These are phyloP conservation scores for Basidiobolus meristosporus DNA, from an alignment of 371 early-diverging fungal species.

Conservation along the genomic window DNA sequence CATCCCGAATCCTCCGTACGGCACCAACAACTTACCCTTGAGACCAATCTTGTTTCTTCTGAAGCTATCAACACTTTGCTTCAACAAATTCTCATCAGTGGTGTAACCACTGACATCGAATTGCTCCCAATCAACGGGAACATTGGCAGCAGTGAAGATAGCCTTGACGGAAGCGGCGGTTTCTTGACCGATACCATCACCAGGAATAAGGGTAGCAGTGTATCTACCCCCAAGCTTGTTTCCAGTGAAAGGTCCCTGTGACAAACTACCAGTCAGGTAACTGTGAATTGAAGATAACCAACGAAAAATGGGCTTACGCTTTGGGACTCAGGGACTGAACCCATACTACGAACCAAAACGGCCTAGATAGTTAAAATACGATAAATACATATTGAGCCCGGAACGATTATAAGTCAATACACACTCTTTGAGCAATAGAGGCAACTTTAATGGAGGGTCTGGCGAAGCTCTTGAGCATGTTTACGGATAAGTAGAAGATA, in stretches of 20 bases:
- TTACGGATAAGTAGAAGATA: too few relatives aligned
- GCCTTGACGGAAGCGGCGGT: slow-evolving; percentile 75
- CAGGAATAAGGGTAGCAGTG: slow-evolving; percentile 92
- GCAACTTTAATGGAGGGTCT: too few relatives aligned
- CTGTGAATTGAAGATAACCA: not conserved
- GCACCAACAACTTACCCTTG: slow-evolving; percentile 44
- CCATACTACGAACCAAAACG: too few relatives aligned
- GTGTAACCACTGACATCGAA: slow-evolving; percentile 82
- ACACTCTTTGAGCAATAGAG: too few relatives aligned
- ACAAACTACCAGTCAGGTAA: not conserved
- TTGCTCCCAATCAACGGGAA: slow-evolving; percentile 89
- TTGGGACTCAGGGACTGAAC: too few relatives aligned
- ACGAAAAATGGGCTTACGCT: not conserved
- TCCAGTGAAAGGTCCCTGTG: not conserved
- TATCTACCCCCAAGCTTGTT: slow-evolving; percentile 73
- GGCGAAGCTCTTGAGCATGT: too few relatives aligned
- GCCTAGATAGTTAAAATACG: too few relatives aligned
- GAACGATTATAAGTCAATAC: too few relatives aligned
- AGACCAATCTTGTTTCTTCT: slow-evolving; percentile 88
- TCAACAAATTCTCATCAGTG: slow-evolving; percentile 37
- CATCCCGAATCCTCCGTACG: not conserved
- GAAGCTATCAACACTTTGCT: slow-evolving; percentile 76
- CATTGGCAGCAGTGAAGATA: slow-evolving; percentile 78
- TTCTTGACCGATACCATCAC: slow-evolving; percentile 94
- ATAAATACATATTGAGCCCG: too few relatives aligned